A percentile compares a stretch with the other conserved stretches of the same genome.
Evolutionary conservation across 768 basidiomycete species (phyloP).

Genomic region (Suillus lakei): DNA sequence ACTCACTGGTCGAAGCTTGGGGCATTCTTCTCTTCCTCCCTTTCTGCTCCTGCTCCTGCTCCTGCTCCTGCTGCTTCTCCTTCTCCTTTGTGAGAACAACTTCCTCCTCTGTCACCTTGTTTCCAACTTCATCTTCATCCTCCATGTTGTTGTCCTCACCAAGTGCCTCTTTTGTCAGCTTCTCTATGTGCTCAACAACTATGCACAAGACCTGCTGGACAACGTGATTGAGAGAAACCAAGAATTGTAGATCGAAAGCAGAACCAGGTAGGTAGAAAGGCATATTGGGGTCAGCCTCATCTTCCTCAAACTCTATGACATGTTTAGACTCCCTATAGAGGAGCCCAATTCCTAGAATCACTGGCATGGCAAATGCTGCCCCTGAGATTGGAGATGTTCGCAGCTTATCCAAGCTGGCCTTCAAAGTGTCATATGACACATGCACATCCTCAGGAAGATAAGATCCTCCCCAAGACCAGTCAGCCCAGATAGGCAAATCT

Average conservation of each 20-base stretch:
- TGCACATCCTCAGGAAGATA: background rate
- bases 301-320: background rate
- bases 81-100: too few relatives aligned
- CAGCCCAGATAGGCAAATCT: constrained; percentile 6
- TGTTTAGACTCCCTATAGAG: background rate
- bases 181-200: background rate
- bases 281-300: background rate
- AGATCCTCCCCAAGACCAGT: background rate
- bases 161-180: background rate
- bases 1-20: background rate
- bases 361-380: background rate
- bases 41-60: background rate
- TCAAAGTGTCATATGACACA: background rate
- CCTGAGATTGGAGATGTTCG: background rate
- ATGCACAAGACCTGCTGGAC: background rate
- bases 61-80: background rate
- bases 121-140: too few relatives aligned
- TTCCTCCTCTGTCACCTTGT: too few relatives aligned
- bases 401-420: background rate
- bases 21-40: background rate
- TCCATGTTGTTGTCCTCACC: background rate
- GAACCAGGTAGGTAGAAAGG: background rate
- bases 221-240: background rate
- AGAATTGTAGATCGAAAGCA: background rate
- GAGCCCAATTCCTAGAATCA: background rate